These are phyloP conservation scores for Adansonia rubrostipa DNA, from an alignment of 441 rosid species.

Conservation along the genomic window DNA sequence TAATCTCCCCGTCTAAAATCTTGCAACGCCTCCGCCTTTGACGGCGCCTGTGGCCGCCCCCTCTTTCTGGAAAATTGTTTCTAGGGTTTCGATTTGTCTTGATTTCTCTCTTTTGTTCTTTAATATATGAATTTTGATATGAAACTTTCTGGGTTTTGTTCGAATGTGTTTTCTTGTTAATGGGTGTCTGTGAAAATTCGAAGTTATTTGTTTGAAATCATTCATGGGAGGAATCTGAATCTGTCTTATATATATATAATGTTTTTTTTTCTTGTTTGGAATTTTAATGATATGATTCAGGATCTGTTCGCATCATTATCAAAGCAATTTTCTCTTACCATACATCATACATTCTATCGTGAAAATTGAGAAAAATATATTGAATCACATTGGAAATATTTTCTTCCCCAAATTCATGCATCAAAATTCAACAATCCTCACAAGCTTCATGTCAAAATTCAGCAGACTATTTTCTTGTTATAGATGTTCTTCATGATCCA, in stretches of 20 bases:
- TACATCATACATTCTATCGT: too few relatives aligned
- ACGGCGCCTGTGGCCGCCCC: too few relatives aligned
- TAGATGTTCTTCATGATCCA: too few relatives aligned
- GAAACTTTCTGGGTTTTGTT: not conserved
- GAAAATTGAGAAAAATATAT: too few relatives aligned
- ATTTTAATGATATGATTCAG: not conserved
- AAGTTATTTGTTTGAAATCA: not conserved
- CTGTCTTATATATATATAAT: too few relatives aligned
- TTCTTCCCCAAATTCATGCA: too few relatives aligned
- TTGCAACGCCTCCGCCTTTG: not conserved
- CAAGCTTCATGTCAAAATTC: too few relatives aligned
- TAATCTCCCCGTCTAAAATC: slow-evolving; percentile 28
- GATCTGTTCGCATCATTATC: not conserved
- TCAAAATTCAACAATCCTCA: too few relatives aligned
- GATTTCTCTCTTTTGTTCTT: not conserved
- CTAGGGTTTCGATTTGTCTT: not conserved
- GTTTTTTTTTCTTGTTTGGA: not conserved
- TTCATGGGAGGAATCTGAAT: not conserved
- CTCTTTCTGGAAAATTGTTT: not conserved
- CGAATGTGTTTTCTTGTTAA: not conserved
- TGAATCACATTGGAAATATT: too few relatives aligned
- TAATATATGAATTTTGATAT: not conserved
- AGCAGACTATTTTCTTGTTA: too few relatives aligned
- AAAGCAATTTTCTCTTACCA: too few relatives aligned
- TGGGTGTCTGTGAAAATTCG: not conserved